Percentiles rank a stretch among this genome's conserved stretches.
These are phyloP conservation scores for Senna tora DNA, from an alignment of 306 rosid species.

Conservation along the genomic window DNA sequence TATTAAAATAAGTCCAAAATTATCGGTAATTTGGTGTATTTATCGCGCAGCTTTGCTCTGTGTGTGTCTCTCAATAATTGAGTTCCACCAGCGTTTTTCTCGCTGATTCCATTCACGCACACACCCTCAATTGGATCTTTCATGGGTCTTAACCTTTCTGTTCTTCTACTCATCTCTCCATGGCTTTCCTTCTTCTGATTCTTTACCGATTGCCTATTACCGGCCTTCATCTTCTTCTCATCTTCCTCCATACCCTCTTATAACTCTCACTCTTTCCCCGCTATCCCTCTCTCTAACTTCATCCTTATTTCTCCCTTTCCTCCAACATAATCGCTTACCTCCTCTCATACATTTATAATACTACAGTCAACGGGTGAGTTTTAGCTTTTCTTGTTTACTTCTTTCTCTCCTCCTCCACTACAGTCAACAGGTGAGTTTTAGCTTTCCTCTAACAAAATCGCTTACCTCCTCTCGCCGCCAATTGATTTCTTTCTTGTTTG, in stretches of 20 bases:
- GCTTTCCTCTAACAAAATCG: no score
- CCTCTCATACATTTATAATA: not conserved
- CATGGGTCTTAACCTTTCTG: constrained; percentile 62
- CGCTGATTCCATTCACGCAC: not conserved
- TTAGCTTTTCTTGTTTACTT: not conserved
- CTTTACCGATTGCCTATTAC: constrained; percentile 71
- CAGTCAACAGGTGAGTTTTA: not conserved
- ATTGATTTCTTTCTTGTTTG: constrained; percentile 14
- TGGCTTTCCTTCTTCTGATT: constrained; percentile 58
- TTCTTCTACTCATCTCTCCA: constrained; percentile 42
- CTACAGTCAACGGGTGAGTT: not conserved
- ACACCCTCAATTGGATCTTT: constrained; percentile 35
- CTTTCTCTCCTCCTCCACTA: no score
- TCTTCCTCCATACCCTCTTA: constrained; percentile 85
- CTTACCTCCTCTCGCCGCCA: not conserved
- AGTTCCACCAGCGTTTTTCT: not conserved
- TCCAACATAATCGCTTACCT: not conserved
- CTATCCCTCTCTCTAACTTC: not conserved
- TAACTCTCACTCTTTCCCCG: constrained; percentile 42
- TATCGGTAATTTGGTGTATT: no score
- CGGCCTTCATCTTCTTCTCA: constrained; percentile 81
- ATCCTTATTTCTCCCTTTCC: not conserved
- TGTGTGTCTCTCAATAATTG: no score
- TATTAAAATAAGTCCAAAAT: no score
- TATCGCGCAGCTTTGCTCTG: no score